phyloP scores from a whole-genome alignment of 177 flowering plant genomes.

The Viscum album region DNA sequence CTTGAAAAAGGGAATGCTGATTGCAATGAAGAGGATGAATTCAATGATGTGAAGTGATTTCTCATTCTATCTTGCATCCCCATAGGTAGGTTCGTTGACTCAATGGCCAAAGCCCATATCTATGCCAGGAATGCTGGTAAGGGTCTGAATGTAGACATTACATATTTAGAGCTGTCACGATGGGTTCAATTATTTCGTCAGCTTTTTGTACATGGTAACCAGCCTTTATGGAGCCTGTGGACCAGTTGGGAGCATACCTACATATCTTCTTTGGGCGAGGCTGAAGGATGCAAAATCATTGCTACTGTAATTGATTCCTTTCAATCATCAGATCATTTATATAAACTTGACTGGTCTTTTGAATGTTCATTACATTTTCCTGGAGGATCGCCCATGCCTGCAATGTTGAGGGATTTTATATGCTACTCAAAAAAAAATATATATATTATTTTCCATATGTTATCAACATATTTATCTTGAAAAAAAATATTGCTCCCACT shows the following conservation, averaged over 20 bases:
- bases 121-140: slow-evolving; percentile 49
- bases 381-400: slow-evolving; percentile 80
- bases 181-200: slow-evolving; percentile 82
- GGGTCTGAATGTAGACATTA: slow-evolving; percentile 30
- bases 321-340: slow-evolving; percentile 23
- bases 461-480: too few relatives aligned
- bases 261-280: slow-evolving; percentile 69
- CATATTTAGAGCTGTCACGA: slow-evolving; percentile 67
- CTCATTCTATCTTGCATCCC: slow-evolving; percentile 66
- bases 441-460: too few relatives aligned
- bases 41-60: slow-evolving; percentile 51
- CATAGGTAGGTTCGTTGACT: slow-evolving; percentile 36
- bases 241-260: slow-evolving; percentile 85
- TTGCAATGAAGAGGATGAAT: slow-evolving; percentile 25
- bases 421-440: slow-evolving; percentile 49
- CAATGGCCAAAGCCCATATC: slow-evolving; percentile 69
- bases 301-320: slow-evolving; percentile 27
- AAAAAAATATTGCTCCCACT: too few relatives aligned
- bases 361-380: slow-evolving; percentile 44
- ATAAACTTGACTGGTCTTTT: slow-evolving; percentile 12
- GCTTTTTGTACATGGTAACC: slow-evolving; percentile 62
- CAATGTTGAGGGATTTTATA: slow-evolving; percentile 35
- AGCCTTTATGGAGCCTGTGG: slow-evolving; percentile 58
- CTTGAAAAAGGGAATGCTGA: slow-evolving; percentile 18
- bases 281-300: slow-evolving; percentile 43